These are phyloP conservation scores for Candida krabiensis DNA, from an alignment of 805 yeast species.

Conservation along the genomic window DNA sequence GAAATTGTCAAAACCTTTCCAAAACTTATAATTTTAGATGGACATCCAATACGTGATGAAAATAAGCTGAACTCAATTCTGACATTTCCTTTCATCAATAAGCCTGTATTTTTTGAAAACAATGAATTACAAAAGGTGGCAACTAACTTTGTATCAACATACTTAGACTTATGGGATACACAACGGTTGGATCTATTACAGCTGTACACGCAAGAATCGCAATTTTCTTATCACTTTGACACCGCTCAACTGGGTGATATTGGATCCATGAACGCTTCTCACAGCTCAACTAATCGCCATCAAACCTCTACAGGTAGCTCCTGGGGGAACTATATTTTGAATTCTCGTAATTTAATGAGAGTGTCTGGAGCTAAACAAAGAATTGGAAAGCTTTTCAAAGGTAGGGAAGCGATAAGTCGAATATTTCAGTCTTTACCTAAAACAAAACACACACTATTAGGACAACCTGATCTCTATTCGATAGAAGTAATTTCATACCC, in stretches of 20 bases:
- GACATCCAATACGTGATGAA: constrained; percentile 75
- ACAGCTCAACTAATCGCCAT: constrained; percentile 5
- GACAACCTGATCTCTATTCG: constrained; percentile 64
- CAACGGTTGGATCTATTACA: constrained; percentile 68
- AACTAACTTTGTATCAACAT: constrained; percentile 76
- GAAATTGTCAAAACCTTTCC: constrained; percentile 79
- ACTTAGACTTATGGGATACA: constrained; percentile 77
- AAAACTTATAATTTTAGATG: constrained; percentile 75
- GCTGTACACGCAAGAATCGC: constrained; percentile 79
- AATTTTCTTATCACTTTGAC: constrained; percentile 80
- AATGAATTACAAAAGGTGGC: constrained; percentile 66
- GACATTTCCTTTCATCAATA: constrained; percentile 53
- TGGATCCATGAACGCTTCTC: constrained; percentile 4
- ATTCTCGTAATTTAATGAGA: constrained; percentile 74
- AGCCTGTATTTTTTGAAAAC: constrained; percentile 80
- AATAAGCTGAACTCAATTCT: constrained; percentile 50
- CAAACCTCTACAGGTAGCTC: constrained; percentile 24
- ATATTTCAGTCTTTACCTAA: constrained; percentile 71
- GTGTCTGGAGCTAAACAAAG: constrained; percentile 58
- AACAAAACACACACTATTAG: constrained; percentile 67
- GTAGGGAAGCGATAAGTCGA: constrained; percentile 64
- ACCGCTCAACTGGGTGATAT: constrained; percentile 45
- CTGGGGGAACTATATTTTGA: constrained; percentile 69
- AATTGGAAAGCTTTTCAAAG: constrained; percentile 58
- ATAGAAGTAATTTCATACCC: constrained; percentile 77